Evolutionary conservation across 106 monocot genomes (phyloP), one percentile per base, ranked within the genome.

Genomic region (Acorus gramineus): DNA sequence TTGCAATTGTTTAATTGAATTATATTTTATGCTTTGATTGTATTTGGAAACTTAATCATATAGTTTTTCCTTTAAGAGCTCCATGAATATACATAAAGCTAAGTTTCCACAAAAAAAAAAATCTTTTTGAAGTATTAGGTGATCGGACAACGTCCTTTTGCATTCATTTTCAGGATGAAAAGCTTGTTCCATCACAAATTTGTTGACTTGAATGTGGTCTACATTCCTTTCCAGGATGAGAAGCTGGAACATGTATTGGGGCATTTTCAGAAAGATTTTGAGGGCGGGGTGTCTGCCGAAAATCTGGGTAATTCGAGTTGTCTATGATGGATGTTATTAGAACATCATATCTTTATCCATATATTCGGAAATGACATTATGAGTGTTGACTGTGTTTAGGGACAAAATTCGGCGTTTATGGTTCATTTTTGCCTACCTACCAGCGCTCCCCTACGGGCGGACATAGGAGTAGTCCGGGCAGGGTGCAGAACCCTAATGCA

Each of bases 241-340:
- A 68, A 63, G 59, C 52, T 75, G n/a, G 62, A 63, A 50, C 61
- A 63, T 42, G 69, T 75, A n/a, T 50, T 75, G 62, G 75, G 75
- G 43, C 75, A 75, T 50, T 75, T 69, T 9, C 75, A 75, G 50
- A 75, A 75, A 45, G 75, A 69, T 13, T 75, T 75, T 44, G 75
- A 75, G 62, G 75, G 75, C 52, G 69, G 62, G 49, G 55, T 75
- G 55, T 75, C 61, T 75, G 62, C 69, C 44, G 75, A 75, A 42
- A 75, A 62, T 53, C 57, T 62, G 52, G 71, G 71, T 71, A 55
- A 63, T 61, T 55, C 44, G 14, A 13, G 46, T 50, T 44, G 2
- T 12, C 4, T n/a, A 58, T n/a, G 0, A 58, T 8, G 9, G 57
- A n/a, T 61, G 4, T 46, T 8, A 42, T 60, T n/a, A 60, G 10